phyloP scores from a whole-genome alignment of 108 stramenopile genomes.

The Pseudonitzschia delicatissima region DNA sequence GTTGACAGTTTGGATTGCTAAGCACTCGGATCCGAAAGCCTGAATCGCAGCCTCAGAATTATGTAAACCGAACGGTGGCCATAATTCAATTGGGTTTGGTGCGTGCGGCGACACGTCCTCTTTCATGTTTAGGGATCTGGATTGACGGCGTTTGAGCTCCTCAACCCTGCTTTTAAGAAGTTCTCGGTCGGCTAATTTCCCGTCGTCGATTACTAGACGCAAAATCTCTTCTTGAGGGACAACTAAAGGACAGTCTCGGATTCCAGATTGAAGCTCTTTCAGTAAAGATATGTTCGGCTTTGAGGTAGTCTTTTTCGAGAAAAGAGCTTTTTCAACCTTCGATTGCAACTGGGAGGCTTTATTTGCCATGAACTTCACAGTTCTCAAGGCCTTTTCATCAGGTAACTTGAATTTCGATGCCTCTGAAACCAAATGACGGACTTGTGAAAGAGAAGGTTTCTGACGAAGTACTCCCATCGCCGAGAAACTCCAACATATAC shows the following conservation, averaged over 20 bases:
- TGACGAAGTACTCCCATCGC: conserved; percentile 43
- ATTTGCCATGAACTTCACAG: conserved; percentile 56
- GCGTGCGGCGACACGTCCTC: conserved; percentile 63
- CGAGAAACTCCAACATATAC: conserved; percentile 62
- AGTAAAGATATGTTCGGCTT: conserved; percentile 42
- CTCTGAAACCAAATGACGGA: conserved; percentile 38
- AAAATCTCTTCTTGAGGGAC: conserved; percentile 51
- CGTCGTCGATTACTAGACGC: conserved; percentile 58
- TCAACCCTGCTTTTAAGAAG: no score
- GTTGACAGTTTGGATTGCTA: conserved; percentile 25
- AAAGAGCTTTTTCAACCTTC: conserved; percentile 55
- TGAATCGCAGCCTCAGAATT: conserved; percentile 42
- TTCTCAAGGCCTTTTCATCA: conserved; percentile 65
- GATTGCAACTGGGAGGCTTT: conserved; percentile 53
- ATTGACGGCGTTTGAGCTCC: no score
- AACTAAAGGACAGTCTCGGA: conserved; percentile 43
- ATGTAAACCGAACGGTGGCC: conserved; percentile 76
- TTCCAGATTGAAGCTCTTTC: conserved; percentile 36
- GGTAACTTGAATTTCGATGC: conserved; percentile 47
- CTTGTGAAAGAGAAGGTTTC: conserved; percentile 50
- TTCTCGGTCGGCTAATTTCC: no score
- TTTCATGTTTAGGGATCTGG: background rate
- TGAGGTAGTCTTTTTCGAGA: conserved; percentile 45
- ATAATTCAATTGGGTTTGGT: conserved; percentile 46
- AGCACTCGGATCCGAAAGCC: conserved; percentile 43